Evolutionary conservation across 352 stramenopile genomes (phyloP).

Genomic region (Blastocystis hominis): DNA sequence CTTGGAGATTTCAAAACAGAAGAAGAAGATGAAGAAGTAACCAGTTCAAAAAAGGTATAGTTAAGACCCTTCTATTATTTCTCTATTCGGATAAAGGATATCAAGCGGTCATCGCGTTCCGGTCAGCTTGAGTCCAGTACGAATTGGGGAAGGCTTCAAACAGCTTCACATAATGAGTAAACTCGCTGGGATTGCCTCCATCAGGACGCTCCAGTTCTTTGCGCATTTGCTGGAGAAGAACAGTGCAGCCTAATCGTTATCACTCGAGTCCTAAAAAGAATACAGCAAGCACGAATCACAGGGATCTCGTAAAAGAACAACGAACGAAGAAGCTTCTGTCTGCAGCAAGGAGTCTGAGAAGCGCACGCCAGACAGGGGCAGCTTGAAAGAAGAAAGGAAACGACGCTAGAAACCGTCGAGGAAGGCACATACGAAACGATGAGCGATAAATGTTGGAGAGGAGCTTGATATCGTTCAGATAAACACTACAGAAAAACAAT

Average conservation of each 20-base stretch:
- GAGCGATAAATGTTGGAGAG: neutral
- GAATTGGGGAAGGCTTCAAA: neutral
- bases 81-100: neutral
- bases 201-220: neutral
- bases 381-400: neutral
- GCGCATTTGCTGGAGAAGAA: neutral
- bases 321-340: constrained; percentile 18
- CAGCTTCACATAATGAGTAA: neutral
- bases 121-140: constrained; percentile 18
- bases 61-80: neutral
- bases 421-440: constrained; percentile 1
- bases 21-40: neutral
- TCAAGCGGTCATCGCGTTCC: neutral
- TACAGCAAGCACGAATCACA: neutral
- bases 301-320: constrained; percentile 36
- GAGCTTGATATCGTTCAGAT: neutral
- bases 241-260: neutral
- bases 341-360: neutral
- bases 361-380: neutral
- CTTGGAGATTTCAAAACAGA: neutral
- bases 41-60: neutral
- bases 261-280: neutral
- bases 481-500: neutral
- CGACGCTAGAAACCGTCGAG: neutral
- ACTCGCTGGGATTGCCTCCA: neutral